Base-by-base conservation (phyloP, 108 stramenopile genomes). In the Aureococcus anophagefferens region DNA sequence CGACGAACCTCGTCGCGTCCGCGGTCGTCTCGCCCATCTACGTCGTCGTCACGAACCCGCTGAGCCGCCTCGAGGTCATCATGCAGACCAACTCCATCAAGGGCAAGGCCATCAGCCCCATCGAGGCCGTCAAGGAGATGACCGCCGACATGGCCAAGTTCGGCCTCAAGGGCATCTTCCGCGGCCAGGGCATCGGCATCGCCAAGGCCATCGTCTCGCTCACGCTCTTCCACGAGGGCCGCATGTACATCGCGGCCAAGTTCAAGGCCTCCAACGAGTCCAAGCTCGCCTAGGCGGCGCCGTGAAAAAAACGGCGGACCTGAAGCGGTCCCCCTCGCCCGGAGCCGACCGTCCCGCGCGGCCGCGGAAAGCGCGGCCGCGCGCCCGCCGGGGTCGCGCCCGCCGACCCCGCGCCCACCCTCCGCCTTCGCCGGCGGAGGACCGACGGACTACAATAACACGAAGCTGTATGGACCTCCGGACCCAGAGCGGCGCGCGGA, bases 111-210 rank as follows among this genome's bases (percentile, higher is more conserved):
- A 90, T 90, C 73, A 75, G 81, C 51, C 83, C 91, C 37, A 65
- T 81, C 18, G 89, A 85, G 40, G 93, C 93, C 29, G 77, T 87
- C 64, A 89, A 87, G 80, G 93, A 94, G 79, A 77, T 94, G 72
- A 75, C 84, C 68, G 63, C 36, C 4, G 93, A 94, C 68, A 87
- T 85, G 32, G 79, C 85, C 29, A 72, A 89, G 69, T 94, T 91
- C 79, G 93, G 93, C 64, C 72, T 94, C 79, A 81, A 90, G 63
- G 93, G 93, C 28, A 76, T 94, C 33, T 94, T 94, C 81, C 86
- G 93, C 71, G 93, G 93, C 79, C 93, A 94, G 67, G 93, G 93
- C 45, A 88, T 94, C 81, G 93, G 93, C 33, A 90, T 94, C 74
- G 85, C 84, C 78, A 94, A 94, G 82, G 90, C 90, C 33, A 81